These are phyloP conservation scores for Rhypophila decipiens DNA, from an alignment of 495 filamentous ascomycete species.

Conservation along the genomic window DNA sequence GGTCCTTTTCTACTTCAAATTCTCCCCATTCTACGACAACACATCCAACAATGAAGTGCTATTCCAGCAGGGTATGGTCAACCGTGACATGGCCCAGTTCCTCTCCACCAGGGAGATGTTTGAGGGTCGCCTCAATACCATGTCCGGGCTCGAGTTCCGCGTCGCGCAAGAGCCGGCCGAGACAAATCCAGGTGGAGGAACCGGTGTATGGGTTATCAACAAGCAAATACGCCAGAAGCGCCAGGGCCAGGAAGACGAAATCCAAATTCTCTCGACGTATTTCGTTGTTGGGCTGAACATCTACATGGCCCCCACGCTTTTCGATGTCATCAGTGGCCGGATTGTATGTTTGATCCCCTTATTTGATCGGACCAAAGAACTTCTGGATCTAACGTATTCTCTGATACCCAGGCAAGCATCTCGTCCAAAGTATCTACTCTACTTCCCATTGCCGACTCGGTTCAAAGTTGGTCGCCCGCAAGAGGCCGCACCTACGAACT, in stretches of 20 bases:
- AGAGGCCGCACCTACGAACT: constrained; percentile 69
- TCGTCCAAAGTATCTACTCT: constrained; percentile 65
- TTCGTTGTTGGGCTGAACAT: constrained; percentile 81
- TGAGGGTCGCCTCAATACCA: constrained; percentile 65
- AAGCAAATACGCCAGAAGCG: constrained; percentile 74
- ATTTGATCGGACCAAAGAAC: neutral
- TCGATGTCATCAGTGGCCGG: constrained; percentile 67
- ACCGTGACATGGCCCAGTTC: constrained; percentile 50
- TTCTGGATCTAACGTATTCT: constrained; percentile 7
- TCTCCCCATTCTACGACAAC: constrained; percentile 85
- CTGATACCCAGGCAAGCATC: constrained; percentile 36
- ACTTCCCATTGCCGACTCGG: constrained; percentile 45
- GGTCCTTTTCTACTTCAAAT: constrained; percentile 84
- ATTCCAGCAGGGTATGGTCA: constrained; percentile 67
- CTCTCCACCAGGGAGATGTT: constrained; percentile 68
- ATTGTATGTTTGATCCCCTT: constrained; percentile 47
- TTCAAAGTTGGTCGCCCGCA: constrained; percentile 67
- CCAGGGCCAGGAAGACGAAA: constrained; percentile 51
- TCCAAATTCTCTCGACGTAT: constrained; percentile 69
- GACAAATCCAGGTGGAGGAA: constrained; percentile 53
- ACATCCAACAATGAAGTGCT: constrained; percentile 83
- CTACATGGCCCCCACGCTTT: constrained; percentile 81
- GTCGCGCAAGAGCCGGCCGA: constrained; percentile 72
- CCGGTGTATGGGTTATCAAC: constrained; percentile 84
- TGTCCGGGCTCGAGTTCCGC: constrained; percentile 79